Evolutionary conservation across 352 stramenopile genomes (phyloP), one percentile per base, ranked within the genome.

Genomic region (Phytophthora pistaciae): DNA sequence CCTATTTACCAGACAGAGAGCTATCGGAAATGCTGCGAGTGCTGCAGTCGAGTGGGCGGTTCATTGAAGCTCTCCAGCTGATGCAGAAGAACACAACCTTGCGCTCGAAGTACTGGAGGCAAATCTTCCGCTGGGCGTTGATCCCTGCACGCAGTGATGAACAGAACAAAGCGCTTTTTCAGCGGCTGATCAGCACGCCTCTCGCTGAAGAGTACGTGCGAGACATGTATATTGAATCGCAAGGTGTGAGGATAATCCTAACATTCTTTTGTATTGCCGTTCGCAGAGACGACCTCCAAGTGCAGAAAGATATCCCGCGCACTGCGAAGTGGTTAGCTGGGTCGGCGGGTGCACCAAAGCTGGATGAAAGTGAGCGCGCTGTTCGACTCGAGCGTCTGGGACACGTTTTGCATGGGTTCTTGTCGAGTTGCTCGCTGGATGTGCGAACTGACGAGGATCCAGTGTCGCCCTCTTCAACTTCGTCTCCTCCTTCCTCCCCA

Each of bases 281-380:
- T 13, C 73, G 1, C 21, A 93, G 85, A 31, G 88, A 96, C 49
- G 74, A 75, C 1, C 76, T 85, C 1, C 89, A 96, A 66, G 78
- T 96, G 0, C 77, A 92, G 25, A 96, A 96, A 61, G 89, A 96
- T 48, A 87, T 96, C 21, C 89, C 89, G 27, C 87, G 89, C 8
- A 94, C 87, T 10, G 79, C 73, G n/a, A 87, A 91, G 50, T 96
- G 89, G 89, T 67, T 96, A 16, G 76, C 82, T 31, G 84, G 75
- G 1, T 92, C 79, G 0, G 76, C 77, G 29, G 87, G 86, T 5
- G 82, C 89, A n/a, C 87, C 89, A 0, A 64, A 75, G 11, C 68
- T 91, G 10, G 72, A 60, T n/a, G 76, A 77, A 13, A 55, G 48
- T n/a, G 75, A 76, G 18, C 79, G 65, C 2, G 59, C 55, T 23